Conservation (phyloP, 2,329 filamentous ascomycete genomes). For the Dothistroma pini region DNA sequence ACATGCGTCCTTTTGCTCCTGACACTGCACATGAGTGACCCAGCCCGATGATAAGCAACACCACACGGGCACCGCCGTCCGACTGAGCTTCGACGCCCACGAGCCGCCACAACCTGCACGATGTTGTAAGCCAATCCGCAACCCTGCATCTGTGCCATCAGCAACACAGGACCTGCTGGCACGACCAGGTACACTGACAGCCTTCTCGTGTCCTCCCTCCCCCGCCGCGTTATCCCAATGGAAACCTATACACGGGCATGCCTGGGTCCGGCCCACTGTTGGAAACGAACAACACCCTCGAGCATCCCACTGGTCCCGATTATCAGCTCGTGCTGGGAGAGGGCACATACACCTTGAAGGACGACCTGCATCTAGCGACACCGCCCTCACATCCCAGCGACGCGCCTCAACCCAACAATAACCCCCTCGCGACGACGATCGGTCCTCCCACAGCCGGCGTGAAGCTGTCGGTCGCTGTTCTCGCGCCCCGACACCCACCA, state of each 20-base stretch:
- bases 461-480: slow-evolving; percentile 71
- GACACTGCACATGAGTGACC: not conserved
- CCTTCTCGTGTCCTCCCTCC: slow-evolving; percentile 22
- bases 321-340: slow-evolving; percentile 91
- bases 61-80: not conserved
- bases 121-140: slow-evolving; percentile 18
- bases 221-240: slow-evolving; percentile 65
- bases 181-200: slow-evolving; percentile 15
- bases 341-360: slow-evolving; percentile 86
- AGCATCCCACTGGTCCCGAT: slow-evolving; percentile 74
- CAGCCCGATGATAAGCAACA: not conserved
- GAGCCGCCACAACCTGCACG: slow-evolving; percentile 7
- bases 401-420: slow-evolving; percentile 78
- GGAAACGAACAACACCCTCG: slow-evolving; percentile 89
- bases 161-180: slow-evolving; percentile 8
- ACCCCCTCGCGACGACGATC: slow-evolving; percentile 81
- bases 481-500: slow-evolving; percentile 54
- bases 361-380: slow-evolving; percentile 87
- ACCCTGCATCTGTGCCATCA: slow-evolving; percentile 14
- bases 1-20: not conserved
- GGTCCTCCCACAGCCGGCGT: slow-evolving; percentile 82
- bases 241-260: slow-evolving; percentile 63
- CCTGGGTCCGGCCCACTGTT: slow-evolving; percentile 69
- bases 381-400: slow-evolving; percentile 95
- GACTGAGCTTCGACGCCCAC: slow-evolving; percentile 2